Percentiles rank a stretch among this genome's conserved stretches.
phyloP scores from a whole-genome alignment of 2,329 filamentous ascomycete genomes.

The Pseudomassariella vexata region DNA sequence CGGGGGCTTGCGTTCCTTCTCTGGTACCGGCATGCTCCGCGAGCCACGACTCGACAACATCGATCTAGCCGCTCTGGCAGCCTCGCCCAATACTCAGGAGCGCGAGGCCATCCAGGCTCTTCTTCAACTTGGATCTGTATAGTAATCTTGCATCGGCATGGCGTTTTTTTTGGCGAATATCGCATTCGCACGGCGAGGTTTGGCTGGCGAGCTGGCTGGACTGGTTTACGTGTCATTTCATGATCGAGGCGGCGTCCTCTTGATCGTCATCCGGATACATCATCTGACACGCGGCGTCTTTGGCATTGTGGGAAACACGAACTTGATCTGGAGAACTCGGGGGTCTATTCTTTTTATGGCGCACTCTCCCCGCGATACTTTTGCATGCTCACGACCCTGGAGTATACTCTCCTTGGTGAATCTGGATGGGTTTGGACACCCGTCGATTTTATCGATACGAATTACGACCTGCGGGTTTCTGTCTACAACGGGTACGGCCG shows the following conservation, averaged over 20 bases:
- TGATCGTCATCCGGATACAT: constrained; percentile 18
- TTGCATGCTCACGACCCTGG: constrained; percentile 18
- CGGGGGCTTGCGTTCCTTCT: constrained; percentile 40
- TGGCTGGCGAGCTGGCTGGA: constrained; percentile 17
- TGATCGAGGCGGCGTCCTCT: constrained; percentile 20
- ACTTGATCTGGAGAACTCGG: constrained; percentile 11
- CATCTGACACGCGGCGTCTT: constrained; percentile 18
- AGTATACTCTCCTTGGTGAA: constrained; percentile 11
- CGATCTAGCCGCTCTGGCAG: constrained; percentile 44
- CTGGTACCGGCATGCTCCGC: constrained; percentile 47
- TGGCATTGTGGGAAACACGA: constrained; percentile 12
- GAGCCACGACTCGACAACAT: constrained; percentile 45
- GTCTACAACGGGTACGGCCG: constrained; percentile 8
- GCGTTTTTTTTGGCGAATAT: constrained; percentile 36
- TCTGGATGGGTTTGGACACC: constrained; percentile 15
- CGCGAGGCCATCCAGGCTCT: constrained; percentile 77
- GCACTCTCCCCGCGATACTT: constrained; percentile 11
- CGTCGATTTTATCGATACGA: constrained; percentile 18
- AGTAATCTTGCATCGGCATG: constrained; percentile 50
- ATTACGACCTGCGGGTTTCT: constrained; percentile 5
- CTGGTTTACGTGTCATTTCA: constrained; percentile 17
- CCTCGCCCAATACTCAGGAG: constrained; percentile 63
- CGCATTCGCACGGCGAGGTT: constrained; percentile 11
- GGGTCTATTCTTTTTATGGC: constrained; percentile 14
- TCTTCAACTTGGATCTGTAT: constrained; percentile 74